Evolutionary conservation across 1,284 basidiomycete genomes (phyloP), one percentile per base, ranked within the genome.

Genomic region (Cutaneotrichosporon sp.): DNA sequence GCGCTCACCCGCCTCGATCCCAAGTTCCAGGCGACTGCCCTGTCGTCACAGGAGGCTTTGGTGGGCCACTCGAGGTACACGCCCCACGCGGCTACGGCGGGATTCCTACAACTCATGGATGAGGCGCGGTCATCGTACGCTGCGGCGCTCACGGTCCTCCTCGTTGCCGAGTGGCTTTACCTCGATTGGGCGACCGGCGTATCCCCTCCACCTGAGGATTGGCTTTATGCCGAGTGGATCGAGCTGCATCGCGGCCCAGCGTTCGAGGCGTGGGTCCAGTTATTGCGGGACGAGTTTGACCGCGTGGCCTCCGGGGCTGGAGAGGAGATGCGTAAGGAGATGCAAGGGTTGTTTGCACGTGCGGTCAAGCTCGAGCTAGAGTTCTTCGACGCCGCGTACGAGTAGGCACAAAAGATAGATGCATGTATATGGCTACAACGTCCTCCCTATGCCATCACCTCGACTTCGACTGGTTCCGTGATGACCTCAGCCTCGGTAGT

Each of bases 121-220:
- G 52, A 49, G 8, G 49, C 61, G 10, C 60, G 62, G 21, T 36
- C 31, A n/a, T 42, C 34, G 31, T 68, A 68, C 36, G 59, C 56
- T 4, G 32, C 50, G 18, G 61, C 64, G 5, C 64, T 68, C 47
- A 46, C 47, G 5, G 61, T 65, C 16, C 60, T 68, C 5, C 67
- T 68, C n/a, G 67, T 68, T 32, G 67, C 67, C 40, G 67, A 68
- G 60, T 68, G 67, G 67, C 59, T 68, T 22, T 68, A 68, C 60
- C 64, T 65, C 60, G 67, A 68, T 64, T 68, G 67, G 67, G 66
- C 61, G 30, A 65, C 56, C 10, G 26, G 49, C 47, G 16, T 1
- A 26, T 0, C 31, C 16, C 8, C 5, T 52, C 5, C 32, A 7
- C 67, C 67, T 2, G 11, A 22, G 0, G 60, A 68, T 59, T 68